These are phyloP conservation scores for Pythium sukuiense DNA, from an alignment of 352 stramenopile genomes.

Conservation along the genomic window DNA sequence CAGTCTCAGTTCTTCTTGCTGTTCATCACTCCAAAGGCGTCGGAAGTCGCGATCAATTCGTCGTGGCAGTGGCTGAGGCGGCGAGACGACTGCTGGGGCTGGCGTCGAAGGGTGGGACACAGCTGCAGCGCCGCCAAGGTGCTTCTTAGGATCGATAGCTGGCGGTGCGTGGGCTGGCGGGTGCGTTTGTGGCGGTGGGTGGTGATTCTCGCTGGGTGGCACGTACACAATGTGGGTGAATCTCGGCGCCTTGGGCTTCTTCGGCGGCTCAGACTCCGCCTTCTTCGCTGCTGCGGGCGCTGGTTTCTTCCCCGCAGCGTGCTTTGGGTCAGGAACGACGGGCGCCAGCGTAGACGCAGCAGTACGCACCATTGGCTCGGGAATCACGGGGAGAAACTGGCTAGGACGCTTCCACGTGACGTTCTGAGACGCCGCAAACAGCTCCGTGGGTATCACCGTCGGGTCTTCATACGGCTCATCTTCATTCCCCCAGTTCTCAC, in stretches of 20 bases:
- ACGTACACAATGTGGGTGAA: slow-evolving; percentile 47
- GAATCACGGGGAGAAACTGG: slow-evolving; percentile 56
- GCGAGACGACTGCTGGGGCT: not conserved
- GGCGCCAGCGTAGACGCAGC: slow-evolving; percentile 20
- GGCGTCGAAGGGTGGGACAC: slow-evolving; percentile 14
- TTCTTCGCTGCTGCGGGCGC: slow-evolving; percentile 40
- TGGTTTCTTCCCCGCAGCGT: slow-evolving; percentile 31
- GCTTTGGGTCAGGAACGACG: slow-evolving; percentile 32
- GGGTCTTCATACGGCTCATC: slow-evolving; percentile 52
- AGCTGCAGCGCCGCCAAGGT: not conserved
- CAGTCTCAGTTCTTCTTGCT: slow-evolving; percentile 42
- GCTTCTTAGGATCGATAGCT: slow-evolving; percentile 20
- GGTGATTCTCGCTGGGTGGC: slow-evolving; percentile 2
- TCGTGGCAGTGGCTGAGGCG: slow-evolving; percentile 16
- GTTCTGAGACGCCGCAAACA: slow-evolving; percentile 9
- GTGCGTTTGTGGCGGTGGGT: slow-evolving; percentile 1
- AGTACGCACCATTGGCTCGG: slow-evolving; percentile 28
- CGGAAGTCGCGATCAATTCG: slow-evolving; percentile 63
- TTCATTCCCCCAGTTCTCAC: slow-evolving; percentile 48
- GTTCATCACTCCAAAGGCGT: slow-evolving; percentile 61
- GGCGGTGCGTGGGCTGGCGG: not conserved
- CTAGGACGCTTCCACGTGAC: slow-evolving; percentile 67
- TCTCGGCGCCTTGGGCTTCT: slow-evolving; percentile 37
- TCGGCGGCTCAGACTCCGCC: slow-evolving; percentile 40
- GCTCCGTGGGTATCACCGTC: not conserved